Evolutionary conservation across 1,284 basidiomycete species (phyloP).

Genomic region (Athelia sp.): DNA sequence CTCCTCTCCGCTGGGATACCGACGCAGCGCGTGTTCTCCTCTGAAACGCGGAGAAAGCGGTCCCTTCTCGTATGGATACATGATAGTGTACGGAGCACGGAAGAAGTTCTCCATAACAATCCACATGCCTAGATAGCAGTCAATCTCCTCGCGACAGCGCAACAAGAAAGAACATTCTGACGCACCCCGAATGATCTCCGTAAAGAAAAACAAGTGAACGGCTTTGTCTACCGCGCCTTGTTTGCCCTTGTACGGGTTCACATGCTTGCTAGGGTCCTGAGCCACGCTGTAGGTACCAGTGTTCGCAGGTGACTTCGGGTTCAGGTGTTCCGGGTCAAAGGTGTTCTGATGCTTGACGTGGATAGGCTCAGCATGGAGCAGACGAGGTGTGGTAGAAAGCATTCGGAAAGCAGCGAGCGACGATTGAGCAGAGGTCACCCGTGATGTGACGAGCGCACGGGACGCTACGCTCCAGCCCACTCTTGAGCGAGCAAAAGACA

Average conservation of each 20-base stretch:
- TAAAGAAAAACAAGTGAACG: constrained; percentile 96
- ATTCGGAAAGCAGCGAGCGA: constrained; percentile 42
- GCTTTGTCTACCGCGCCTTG: constrained; percentile 94
- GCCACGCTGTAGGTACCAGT: constrained; percentile 15
- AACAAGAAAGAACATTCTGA: constrained; percentile 4
- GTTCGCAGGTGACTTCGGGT: constrained; percentile 30
- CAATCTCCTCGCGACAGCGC: constrained; percentile 5
- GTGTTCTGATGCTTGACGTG: constrained; percentile 17
- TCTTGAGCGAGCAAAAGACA: constrained; percentile 30
- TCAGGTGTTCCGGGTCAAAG: constrained; percentile 30
- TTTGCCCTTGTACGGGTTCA: constrained; percentile 70
- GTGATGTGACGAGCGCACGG: constrained; percentile 21
- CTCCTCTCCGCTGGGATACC: constrained; percentile 98
- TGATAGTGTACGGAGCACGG: constrained; percentile 97
- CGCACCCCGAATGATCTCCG: constrained; percentile 93
- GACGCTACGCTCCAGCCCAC: constrained; percentile 26
- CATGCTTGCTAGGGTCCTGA: constrained; percentile 45
- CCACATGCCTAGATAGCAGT: constrained; percentile 81
- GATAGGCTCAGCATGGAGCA: constrained; percentile 29
- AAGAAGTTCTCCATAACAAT: constrained; percentile 98
- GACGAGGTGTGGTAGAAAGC: constrained; percentile 32
- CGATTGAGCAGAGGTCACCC: constrained; percentile 24
- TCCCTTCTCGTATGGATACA: constrained; percentile 97
- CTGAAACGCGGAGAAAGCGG: constrained; percentile 97
- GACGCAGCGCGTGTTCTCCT: constrained; percentile 96